Base-by-base conservation (phyloP, 2,329 filamentous ascomycete genomes). In the Emmonsiellopsis sp. region DNA sequence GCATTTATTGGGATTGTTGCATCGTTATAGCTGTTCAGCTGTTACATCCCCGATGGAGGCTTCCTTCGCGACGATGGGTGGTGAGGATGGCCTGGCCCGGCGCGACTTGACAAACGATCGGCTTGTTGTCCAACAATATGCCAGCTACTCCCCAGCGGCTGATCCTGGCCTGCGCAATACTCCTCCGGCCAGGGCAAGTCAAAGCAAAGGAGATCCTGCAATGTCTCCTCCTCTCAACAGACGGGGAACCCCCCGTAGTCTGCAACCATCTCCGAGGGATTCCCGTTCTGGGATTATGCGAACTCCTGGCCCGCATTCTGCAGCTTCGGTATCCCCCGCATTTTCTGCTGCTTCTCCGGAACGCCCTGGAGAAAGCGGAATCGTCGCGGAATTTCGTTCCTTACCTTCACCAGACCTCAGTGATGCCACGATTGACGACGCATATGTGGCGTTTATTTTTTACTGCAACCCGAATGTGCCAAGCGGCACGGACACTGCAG, bases 391-490 rank as follows among this genome's bases (percentile, higher is more conserved):
- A 61, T 58, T 63, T 32, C 76, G 79, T 50, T 59, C 70, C 17
- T 70, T 92, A 47, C 91, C 91, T 6, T 75, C 83, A 53, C 81
- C 79, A 57, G 74, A 83, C 56, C 83, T 95, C 33, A 84, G 81
- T 2, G 79, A 82, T 61, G 79, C 80, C 2, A 86, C 79, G 10
- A 84, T 96, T 58, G 87, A 91, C 63, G 83, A 92, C 66, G 85
- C 88, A 49, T 96, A 91, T 66, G 84, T 91, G 55, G 71, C 76
- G 60, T 96, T 96, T 67, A 87, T 96, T 62, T 77, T 96, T 54
- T 88, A 90, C 69, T 95, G 91, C 76, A 96, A 96, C 68, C 91
- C 91, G 5, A 84, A 81, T 43, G 84, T 95, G 49, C 77, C 86
- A 2, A 67, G 77, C n/a, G 78, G 82, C 13, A 80, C 81, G 43